A percentile compares a stretch with the other conserved stretches of the same genome.
phyloP scores from a whole-genome alignment of 2,329 filamentous ascomycete species.

The Knufia petricola region DNA sequence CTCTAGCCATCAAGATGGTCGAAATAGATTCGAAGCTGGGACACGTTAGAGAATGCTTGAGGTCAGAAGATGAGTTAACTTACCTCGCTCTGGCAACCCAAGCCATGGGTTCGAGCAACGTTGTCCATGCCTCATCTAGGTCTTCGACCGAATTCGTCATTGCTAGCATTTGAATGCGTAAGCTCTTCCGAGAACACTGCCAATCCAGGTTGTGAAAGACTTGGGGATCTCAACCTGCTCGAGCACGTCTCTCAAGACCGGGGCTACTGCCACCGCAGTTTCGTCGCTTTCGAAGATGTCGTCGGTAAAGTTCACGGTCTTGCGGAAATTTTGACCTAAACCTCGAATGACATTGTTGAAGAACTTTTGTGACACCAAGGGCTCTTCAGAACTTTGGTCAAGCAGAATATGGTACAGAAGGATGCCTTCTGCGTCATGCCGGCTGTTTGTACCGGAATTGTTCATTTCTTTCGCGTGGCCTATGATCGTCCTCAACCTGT shows the following conservation, averaged over 20 bases:
- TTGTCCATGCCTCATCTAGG: slow-evolving; percentile 11
- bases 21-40: slow-evolving; percentile 54
- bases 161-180: slow-evolving; percentile 46
- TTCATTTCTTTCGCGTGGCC: slow-evolving; percentile 58
- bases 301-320: slow-evolving; percentile 46
- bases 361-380: slow-evolving; percentile 61
- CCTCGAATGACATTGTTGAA: slow-evolving; percentile 60
- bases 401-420: slow-evolving; percentile 70
- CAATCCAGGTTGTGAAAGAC: slow-evolving; percentile 75
- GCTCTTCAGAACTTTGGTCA: slow-evolving; percentile 54
- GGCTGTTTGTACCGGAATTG: slow-evolving; percentile 58
- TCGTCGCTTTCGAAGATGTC: slow-evolving; percentile 63
- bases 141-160: slow-evolving; percentile 10
- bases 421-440: slow-evolving; percentile 64
- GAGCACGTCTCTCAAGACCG: slow-evolving; percentile 69
- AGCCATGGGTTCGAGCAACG: slow-evolving; percentile 8
- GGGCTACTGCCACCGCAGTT: slow-evolving; percentile 51
- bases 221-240: slow-evolving; percentile 52
- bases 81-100: slow-evolving; percentile 6
- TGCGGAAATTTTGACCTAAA: slow-evolving; percentile 65
- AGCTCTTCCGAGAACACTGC: slow-evolving; percentile 69
- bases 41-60: slow-evolving; percentile 2
- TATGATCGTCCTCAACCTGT: slow-evolving; percentile 54
- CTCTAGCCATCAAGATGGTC: slow-evolving; percentile 70
- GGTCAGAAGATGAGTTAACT: background rate